phyloP scores from a whole-genome alignment of 768 basidiomycete species.

The Grammothele lineata region DNA sequence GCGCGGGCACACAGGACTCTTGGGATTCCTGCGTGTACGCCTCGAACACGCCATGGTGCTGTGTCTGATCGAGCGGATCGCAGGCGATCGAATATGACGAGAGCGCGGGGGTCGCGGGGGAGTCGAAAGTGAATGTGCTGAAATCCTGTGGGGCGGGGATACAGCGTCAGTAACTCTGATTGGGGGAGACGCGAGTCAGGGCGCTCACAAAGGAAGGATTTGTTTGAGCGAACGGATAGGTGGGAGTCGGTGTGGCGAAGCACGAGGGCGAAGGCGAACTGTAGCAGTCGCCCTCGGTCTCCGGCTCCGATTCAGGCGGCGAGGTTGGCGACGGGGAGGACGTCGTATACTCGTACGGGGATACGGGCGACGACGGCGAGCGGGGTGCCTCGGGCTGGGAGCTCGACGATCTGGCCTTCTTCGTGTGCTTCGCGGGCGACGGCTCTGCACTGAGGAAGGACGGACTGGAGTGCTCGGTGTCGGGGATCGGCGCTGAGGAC shows the following conservation, averaged over 20 bases:
- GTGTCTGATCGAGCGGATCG: slow-evolving; percentile 16
- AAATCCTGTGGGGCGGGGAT: slow-evolving; percentile 16
- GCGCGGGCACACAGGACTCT: slow-evolving; percentile 8
- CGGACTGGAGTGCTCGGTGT: slow-evolving; percentile 21
- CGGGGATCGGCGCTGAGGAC: slow-evolving; percentile 41
- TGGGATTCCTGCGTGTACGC: slow-evolving; percentile 8
- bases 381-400: slow-evolving; percentile 22
- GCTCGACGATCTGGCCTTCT: slow-evolving; percentile 23
- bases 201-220: slow-evolving; percentile 27
- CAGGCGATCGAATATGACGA: slow-evolving; percentile 10
- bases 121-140: slow-evolving; percentile 25
- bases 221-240: slow-evolving; percentile 16
- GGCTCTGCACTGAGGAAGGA: slow-evolving; percentile 16
- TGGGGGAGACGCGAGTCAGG: too few relatives aligned
- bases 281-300: slow-evolving; percentile 19
- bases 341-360: slow-evolving; percentile 5
- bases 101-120: slow-evolving; percentile 13
- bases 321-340: slow-evolving; percentile 9
- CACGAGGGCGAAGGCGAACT: slow-evolving; percentile 22
- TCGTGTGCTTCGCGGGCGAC: slow-evolving; percentile 9
- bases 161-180: too few relatives aligned
- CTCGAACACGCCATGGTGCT: slow-evolving; percentile 16
- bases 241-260: slow-evolving; percentile 11
- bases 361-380: background rate
- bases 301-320: slow-evolving; percentile 8